Percentiles rank a stretch among this genome's conserved stretches.
Conservation (phyloP, 2,329 filamentous ascomycete genomes). For the Calonectria fujianensis region DNA sequence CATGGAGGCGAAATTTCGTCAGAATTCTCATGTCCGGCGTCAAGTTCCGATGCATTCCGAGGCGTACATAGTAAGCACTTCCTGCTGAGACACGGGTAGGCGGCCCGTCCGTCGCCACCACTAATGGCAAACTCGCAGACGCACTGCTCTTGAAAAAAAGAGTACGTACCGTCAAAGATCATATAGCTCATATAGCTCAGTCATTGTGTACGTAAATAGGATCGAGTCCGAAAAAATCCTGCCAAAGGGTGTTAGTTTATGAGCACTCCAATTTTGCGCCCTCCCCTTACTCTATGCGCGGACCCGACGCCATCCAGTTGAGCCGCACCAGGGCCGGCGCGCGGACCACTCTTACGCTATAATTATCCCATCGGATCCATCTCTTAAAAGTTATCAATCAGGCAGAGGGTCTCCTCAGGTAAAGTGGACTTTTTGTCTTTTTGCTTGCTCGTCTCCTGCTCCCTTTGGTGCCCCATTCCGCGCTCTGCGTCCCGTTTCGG, state of each 20-base stretch:
- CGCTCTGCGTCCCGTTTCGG: conserved; percentile 8
- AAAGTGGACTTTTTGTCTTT: conserved; percentile 5
- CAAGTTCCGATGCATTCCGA: conserved; percentile 26
- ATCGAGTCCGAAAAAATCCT: background rate
- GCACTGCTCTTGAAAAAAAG: background rate
- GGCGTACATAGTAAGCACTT: background rate
- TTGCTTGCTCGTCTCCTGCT: background rate
- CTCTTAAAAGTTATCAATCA: conserved; percentile 49
- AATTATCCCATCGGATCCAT: conserved; percentile 55
- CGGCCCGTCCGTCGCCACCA: conserved; percentile 31
- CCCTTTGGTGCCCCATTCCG: conserved; percentile 24
- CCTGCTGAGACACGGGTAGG: background rate
- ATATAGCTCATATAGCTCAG: conserved; percentile 16
- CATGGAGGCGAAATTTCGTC: conserved; percentile 22
- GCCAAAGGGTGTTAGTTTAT: conserved; percentile 30
- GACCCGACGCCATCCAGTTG: conserved; percentile 39
- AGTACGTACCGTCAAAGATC: conserved; percentile 3
- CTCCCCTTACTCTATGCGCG: conserved; percentile 19
- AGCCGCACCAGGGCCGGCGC: conserved; percentile 53
- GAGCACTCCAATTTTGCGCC: background rate
- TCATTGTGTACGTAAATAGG: conserved; percentile 31
- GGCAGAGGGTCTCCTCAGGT: conserved; percentile 45
- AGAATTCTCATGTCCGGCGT: conserved; percentile 20
- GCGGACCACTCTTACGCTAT: conserved; percentile 53
- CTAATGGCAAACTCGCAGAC: conserved; percentile 6